These are phyloP conservation scores for Amborella trichopoda DNA, from an alignment of 164 flowering plant species.

Conservation along the genomic window DNA sequence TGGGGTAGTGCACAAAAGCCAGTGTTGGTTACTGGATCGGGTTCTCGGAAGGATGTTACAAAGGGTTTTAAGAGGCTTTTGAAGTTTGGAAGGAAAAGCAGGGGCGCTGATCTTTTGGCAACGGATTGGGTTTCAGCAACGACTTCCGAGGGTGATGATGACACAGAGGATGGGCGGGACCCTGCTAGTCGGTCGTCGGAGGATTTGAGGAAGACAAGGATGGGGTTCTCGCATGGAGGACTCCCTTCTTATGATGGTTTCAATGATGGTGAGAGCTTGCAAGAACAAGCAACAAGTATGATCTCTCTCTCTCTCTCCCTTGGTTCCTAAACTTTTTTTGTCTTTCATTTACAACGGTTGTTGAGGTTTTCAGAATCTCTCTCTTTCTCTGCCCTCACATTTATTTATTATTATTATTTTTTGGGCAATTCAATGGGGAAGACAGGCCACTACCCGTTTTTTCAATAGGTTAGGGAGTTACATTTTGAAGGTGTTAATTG, in stretches of 20 bases:
- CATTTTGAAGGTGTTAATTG: too few species aligned
- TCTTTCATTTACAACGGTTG: too few species aligned
- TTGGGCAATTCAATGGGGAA: too few species aligned
- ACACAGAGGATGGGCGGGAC: conserved; percentile 87
- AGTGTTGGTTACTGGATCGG: conserved; percentile 40
- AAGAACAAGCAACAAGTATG: conserved; percentile 22
- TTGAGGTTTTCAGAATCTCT: too few species aligned
- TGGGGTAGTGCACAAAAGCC: conserved; percentile 95
- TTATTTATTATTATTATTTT: too few species aligned
- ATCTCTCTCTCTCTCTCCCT: too few species aligned
- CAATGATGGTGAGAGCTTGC: conserved; percentile 56
- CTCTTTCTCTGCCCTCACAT: too few species aligned
- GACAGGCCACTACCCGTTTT: too few species aligned
- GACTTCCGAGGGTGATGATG: conserved; percentile 98
- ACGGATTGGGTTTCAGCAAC: conserved; percentile 84
- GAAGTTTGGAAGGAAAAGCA: conserved; percentile 82
- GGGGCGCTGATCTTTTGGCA: conserved; percentile 61
- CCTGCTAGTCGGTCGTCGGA: conserved; percentile 72
- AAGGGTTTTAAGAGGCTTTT: conserved; percentile 87
- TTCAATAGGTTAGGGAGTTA: too few species aligned
- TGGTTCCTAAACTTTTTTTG: too few species aligned
- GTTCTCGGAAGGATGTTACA: conserved; percentile 73
- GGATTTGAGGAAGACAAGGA: conserved; percentile 86
- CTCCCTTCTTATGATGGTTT: conserved; percentile 54
- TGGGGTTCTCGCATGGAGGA: conserved; percentile 63